Evolutionary conservation across 352 stramenopile genomes (phyloP), one percentile per base, ranked within the genome.

Genomic region (Globisporangium radiosum): DNA sequence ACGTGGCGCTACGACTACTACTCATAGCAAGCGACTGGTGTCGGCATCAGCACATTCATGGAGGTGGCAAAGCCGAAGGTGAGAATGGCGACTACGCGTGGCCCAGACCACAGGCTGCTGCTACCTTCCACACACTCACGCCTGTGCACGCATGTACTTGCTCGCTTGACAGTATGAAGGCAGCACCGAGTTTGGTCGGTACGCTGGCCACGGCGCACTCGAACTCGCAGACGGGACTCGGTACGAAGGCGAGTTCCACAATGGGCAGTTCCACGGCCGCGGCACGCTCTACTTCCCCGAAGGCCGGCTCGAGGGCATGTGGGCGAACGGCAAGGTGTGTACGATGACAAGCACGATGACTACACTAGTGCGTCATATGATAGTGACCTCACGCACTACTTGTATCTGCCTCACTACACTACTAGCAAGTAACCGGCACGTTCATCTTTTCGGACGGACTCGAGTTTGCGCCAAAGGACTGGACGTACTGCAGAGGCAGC

Each of bases 171-270:
- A 89, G 80, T 87, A 87, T 61, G 71, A 83, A 66, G 80, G 80
- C 8, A 68, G 60, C 47, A 78, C 60, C 17, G 72, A 74, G 40
- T 90, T 88, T 52, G 78, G 80, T 14, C 76, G 80, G 5, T 88
- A 76, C 62, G 79, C 76, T n/a, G 78, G 80, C 0, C 69, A 74
- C 5, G 80, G 78, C 5, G 70, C 78, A 38, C 54, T 90, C 37
- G 68, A 87, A 17, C 66, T 90, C 11, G 49, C 74, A 4, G 76
- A 90, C 45, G 81, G 81, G 13, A 85, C 75, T 10, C 73, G 75
- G 7, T 93, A 93, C 66, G 84, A 93, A 69, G 81, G 84, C 42
- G 84, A 91, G 52, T 93, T 91, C 61, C 62, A 74, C 38, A 89
- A 93, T 19, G 84, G 84, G 4, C 74, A 88, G 25, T 93, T 93